Conservation (phyloP, 768 basidiomycete species). For the Multifurca ochricompacta region DNA sequence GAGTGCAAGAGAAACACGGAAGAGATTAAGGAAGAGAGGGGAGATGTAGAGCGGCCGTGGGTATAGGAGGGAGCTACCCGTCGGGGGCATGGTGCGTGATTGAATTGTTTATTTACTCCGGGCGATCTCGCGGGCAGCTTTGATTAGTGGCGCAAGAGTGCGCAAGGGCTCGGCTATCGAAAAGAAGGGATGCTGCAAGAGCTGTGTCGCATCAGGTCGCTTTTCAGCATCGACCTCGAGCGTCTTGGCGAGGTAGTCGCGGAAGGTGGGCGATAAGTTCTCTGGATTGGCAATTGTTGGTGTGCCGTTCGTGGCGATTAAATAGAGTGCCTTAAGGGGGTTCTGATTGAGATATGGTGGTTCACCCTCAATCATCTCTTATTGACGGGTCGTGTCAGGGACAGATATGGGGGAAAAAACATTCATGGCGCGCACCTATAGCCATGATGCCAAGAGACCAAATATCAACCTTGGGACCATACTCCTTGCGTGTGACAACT, state of each 20-base stretch:
- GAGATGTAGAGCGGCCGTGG: background rate
- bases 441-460: conserved; percentile 97
- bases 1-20: conserved; percentile 3
- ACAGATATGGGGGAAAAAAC: conserved; percentile 13
- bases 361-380: conserved; percentile 98
- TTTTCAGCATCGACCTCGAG: conserved; percentile 95
- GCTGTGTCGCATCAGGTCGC: conserved; percentile 75
- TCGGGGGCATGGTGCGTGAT: background rate
- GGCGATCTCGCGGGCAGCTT: conserved; percentile 82
- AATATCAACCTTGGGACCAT: conserved; percentile 97
- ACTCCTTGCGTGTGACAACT: conserved; percentile 95
- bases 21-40: background rate
- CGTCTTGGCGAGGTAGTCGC: conserved; percentile 80
- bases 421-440: conserved; percentile 49
- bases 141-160: conserved; percentile 83
- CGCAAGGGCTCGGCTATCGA: conserved; percentile 78
- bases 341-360: conserved; percentile 96
- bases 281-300: conserved; percentile 93
- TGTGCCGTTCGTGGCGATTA: conserved; percentile 97
- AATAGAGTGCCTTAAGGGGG: conserved; percentile 91
- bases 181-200: conserved; percentile 87
- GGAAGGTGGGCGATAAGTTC: conserved; percentile 66
- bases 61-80: background rate
- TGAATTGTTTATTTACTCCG: conserved; percentile 29
- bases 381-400: background rate